Conservation (phyloP, 2,329 filamentous ascomycete genomes). For the Aspergillus fumigatus region DNA sequence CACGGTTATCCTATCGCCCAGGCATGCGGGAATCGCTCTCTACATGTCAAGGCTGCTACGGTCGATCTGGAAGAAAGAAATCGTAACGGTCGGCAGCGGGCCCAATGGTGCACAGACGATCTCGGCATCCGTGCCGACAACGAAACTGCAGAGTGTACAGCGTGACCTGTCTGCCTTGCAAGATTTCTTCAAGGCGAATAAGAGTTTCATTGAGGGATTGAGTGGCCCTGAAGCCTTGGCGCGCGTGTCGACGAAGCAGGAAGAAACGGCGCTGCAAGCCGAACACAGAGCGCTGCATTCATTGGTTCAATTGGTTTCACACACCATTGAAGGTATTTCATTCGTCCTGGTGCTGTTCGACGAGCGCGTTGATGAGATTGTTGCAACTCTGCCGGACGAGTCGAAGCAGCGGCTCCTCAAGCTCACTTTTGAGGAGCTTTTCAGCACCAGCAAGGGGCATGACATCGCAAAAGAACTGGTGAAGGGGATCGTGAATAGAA, state of each 20-base stretch:
- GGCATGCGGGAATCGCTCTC: conserved; percentile 80
- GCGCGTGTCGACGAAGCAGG: conserved; percentile 72
- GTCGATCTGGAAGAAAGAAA: conserved; percentile 77
- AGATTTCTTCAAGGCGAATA: conserved; percentile 82
- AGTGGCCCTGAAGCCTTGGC: conserved; percentile 86
- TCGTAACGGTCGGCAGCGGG: conserved; percentile 56
- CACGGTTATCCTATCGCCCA: conserved; percentile 78
- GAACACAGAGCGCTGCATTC: conserved; percentile 91
- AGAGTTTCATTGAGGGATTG: conserved; percentile 85
- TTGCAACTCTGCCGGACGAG: conserved; percentile 66
- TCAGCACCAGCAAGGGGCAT: conserved; percentile 72
- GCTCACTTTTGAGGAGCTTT: conserved; percentile 83
- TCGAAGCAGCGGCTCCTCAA: conserved; percentile 66
- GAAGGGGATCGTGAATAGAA: conserved; percentile 96
- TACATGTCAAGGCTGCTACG: conserved; percentile 87
- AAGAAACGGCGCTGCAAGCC: conserved; percentile 86
- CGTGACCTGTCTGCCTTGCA: conserved; percentile 73
- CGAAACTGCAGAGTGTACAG: conserved; percentile 72
- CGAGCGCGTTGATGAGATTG: conserved; percentile 85
- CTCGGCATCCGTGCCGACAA: conserved; percentile 59
- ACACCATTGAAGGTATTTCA: conserved; percentile 93
- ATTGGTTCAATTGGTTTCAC: conserved; percentile 76
- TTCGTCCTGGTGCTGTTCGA: conserved; percentile 95
- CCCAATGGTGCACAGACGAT: conserved; percentile 61
- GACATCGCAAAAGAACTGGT: conserved; percentile 91